phyloP scores from a whole-genome alignment of 1,284 basidiomycete genomes.

The Anthracocystis setariae region DNA sequence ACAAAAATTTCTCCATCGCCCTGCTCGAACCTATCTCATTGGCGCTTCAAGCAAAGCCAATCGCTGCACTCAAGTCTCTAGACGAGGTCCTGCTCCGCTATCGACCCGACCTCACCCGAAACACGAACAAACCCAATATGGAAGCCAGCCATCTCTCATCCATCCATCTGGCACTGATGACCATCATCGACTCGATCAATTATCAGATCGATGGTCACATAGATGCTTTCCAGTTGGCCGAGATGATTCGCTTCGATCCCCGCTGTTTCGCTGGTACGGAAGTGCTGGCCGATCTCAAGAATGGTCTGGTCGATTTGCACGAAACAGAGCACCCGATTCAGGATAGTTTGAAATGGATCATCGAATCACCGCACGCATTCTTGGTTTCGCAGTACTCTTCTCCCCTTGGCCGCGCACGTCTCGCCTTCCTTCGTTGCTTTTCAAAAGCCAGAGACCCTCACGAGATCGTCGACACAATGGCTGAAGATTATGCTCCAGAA shows the following conservation, averaged over 20 bases:
- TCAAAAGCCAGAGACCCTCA: constrained; percentile 15
- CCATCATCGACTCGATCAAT: constrained; percentile 32
- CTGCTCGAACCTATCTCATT: constrained; percentile 19
- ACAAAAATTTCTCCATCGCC: constrained; percentile 8
- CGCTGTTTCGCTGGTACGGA: constrained; percentile 11
- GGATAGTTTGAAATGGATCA: constrained; percentile 22
- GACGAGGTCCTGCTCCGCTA: constrained; percentile 22
- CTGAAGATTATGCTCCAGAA: constrained; percentile 12
- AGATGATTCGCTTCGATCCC: constrained; percentile 4
- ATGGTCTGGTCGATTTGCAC: background rate
- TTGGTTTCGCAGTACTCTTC: constrained; percentile 16
- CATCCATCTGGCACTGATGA: constrained; percentile 17
- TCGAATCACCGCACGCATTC: constrained; percentile 31
- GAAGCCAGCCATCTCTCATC: constrained; percentile 10
- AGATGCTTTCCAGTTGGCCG: background rate
- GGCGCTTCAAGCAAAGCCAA: constrained; percentile 27
- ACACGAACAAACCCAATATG: constrained; percentile 2
- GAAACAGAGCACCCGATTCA: constrained; percentile 12
- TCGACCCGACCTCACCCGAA: constrained; percentile 24
- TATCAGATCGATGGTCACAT: constrained; percentile 17
- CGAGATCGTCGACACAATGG: constrained; percentile 9
- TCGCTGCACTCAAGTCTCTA: constrained; percentile 24
- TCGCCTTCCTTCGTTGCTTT: constrained; percentile 16
- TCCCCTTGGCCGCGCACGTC: constrained; percentile 15
- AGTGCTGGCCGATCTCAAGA: constrained; percentile 10